A percentile compares a stretch with the other conserved stretches of the same genome.
These are phyloP conservation scores for Wickerhamiella sorbophila DNA, from an alignment of 805 yeast species.

Conservation along the genomic window DNA sequence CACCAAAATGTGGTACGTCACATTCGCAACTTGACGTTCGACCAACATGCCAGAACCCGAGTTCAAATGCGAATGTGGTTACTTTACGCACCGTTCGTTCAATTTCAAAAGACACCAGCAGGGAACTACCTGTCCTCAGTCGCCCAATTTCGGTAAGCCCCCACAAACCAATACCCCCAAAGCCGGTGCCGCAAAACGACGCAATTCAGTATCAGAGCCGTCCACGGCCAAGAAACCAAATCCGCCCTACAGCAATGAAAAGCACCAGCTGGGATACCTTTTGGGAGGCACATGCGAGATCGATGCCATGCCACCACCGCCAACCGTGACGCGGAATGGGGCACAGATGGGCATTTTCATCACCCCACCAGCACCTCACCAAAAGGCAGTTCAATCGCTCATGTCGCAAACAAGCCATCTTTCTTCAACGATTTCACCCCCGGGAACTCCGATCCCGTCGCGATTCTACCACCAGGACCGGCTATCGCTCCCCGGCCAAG, in stretches of 20 bases:
- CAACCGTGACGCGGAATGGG: not conserved
- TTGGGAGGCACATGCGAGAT: no score
- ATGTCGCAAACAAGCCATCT: not conserved
- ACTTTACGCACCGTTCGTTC: not conserved
- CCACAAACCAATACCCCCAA: no score
- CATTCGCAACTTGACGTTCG: not conserved
- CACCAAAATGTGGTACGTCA: slow-evolving; percentile 1
- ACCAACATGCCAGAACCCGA: not conserved
- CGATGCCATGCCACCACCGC: not conserved
- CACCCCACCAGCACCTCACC: not conserved
- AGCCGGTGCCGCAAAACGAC: no score
- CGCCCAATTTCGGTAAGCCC: no score
- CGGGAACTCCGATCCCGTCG: not conserved
- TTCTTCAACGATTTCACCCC: not conserved
- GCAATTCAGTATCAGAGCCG: no score
- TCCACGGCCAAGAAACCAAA: no score
- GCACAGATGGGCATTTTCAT: not conserved
- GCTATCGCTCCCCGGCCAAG: not conserved
- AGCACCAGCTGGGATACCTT: no score
- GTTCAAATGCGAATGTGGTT: slow-evolving; percentile 1
- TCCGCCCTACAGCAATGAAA: no score
- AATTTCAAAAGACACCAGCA: not conserved
- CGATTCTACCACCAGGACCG: not conserved
- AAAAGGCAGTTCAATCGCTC: not conserved
- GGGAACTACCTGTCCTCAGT: not conserved